Percentiles rank a stretch among this genome's conserved stretches.
Conservation (phyloP, 441 rosid genomes). For the Biscutella laevigata region DNA sequence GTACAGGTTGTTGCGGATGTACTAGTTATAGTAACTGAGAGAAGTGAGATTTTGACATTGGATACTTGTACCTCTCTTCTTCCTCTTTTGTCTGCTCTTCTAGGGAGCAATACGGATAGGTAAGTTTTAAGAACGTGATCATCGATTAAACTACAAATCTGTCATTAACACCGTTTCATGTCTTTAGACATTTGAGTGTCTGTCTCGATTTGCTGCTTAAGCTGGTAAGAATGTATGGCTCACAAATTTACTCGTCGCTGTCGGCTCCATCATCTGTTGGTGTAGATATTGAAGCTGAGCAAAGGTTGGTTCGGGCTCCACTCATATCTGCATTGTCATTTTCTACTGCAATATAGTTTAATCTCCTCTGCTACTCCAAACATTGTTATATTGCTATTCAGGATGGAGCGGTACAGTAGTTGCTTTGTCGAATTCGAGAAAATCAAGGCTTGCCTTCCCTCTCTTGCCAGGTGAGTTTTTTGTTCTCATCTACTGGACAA, state of each 20-base stretch:
- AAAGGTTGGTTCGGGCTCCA: slow-evolving; percentile 45
- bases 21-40: slow-evolving; percentile 49
- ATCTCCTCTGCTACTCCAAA: not conserved
- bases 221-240: slow-evolving; percentile 75
- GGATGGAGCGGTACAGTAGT: slow-evolving; percentile 81
- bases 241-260: slow-evolving; percentile 65
- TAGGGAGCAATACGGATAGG: slow-evolving; percentile 80
- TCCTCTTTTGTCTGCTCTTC: slow-evolving; percentile 66
- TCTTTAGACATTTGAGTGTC: slow-evolving; percentile 68
- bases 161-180: not conserved
- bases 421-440: slow-evolving; percentile 87
- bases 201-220: slow-evolving; percentile 75
- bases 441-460: slow-evolving; percentile 59
- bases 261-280: slow-evolving; percentile 82
- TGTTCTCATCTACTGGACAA: not conserved
- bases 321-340: slow-evolving; percentile 4
- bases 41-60: slow-evolving; percentile 60
- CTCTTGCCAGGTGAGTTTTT: slow-evolving; percentile 50
- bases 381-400: slow-evolving; percentile 26
- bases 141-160: not conserved
- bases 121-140: slow-evolving; percentile 18
- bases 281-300: slow-evolving; percentile 94
- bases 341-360: not conserved
- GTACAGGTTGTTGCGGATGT: slow-evolving; percentile 84
- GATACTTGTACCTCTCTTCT: slow-evolving; percentile 80